phyloP scores from a whole-genome alignment of 345 rosid species.

The Balakata baccata region DNA sequence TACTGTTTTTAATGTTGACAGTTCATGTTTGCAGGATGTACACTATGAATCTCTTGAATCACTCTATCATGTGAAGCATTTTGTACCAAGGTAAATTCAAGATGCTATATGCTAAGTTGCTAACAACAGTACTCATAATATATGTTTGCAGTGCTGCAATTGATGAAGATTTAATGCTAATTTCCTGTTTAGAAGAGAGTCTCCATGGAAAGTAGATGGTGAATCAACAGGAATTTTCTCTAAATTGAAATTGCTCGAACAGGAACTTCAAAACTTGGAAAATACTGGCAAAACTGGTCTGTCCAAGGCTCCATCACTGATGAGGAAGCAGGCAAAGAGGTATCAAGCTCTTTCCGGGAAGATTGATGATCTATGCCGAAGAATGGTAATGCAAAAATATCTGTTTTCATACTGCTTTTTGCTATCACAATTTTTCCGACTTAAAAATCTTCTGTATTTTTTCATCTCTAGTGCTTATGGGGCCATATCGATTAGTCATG shows the following conservation, averaged over 20 bases:
- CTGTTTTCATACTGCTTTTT: background rate
- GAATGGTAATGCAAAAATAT: constrained; percentile 59
- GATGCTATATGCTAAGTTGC: constrained; percentile 1
- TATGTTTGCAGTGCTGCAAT: constrained; percentile 3
- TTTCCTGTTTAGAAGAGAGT: constrained; percentile 58
- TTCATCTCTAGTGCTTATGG: no score
- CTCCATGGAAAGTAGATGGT: constrained; percentile 88
- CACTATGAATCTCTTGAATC: constrained; percentile 64
- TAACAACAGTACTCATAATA: background rate
- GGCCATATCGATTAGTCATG: background rate
- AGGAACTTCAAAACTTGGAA: constrained; percentile 70
- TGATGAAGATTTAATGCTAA: constrained; percentile 12
- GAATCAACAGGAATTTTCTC: constrained; percentile 63
- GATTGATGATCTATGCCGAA: constrained; percentile 84
- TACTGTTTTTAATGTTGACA: constrained; percentile 9
- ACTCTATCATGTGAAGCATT: constrained; percentile 61
- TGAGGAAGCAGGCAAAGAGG: constrained; percentile 78
- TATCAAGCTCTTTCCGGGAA: constrained; percentile 79
- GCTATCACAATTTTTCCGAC: background rate
- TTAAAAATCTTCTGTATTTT: no score
- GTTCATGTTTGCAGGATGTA: constrained; percentile 52
- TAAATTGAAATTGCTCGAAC: constrained; percentile 70
- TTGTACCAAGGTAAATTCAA: constrained; percentile 59
- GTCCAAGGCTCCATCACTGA: constrained; percentile 49
- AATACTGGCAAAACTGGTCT: constrained; percentile 51